Percentiles rank a stretch among this genome's conserved stretches.
Conservation (phyloP, 148 eudicot genomes). For the Cornus suecica region DNA sequence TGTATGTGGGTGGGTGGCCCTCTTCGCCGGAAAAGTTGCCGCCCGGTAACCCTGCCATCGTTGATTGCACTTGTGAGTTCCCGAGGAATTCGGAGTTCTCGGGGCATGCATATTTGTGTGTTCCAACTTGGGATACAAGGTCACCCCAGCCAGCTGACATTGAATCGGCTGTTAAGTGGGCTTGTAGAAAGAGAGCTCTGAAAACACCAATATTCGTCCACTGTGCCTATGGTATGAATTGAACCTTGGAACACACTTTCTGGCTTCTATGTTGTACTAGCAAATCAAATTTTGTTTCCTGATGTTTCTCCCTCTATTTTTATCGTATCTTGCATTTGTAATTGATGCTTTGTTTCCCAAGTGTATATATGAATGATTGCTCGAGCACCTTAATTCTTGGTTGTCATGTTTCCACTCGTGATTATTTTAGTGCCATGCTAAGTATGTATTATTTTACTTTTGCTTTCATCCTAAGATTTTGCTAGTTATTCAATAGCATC, state of each 20-base stretch:
- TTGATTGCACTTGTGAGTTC: constrained; percentile 88
- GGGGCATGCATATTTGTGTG: constrained; percentile 62
- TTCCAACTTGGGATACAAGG: constrained; percentile 90
- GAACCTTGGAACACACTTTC: background rate
- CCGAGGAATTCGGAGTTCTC: constrained; percentile 42
- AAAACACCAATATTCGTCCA: constrained; percentile 65
- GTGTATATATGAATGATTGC: background rate
- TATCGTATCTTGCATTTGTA: background rate
- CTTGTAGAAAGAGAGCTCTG: constrained; percentile 72
- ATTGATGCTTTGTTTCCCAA: background rate
- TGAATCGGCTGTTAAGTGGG: constrained; percentile 85
- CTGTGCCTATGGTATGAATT: constrained; percentile 84
- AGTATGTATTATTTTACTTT: no score
- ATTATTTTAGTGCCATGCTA: no score
- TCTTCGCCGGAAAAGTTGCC: constrained; percentile 50
- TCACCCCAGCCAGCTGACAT: constrained; percentile 66
- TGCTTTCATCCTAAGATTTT: no score
- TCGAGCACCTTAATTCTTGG: no score
- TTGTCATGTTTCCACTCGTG: no score
- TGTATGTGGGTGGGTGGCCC: constrained; percentile 97
- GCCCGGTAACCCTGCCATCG: constrained; percentile 76
- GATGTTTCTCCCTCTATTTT: background rate
- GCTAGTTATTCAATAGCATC: no score
- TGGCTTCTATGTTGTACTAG: background rate
- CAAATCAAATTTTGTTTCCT: background rate